A percentile compares a stretch with the other conserved stretches of the same genome.
phyloP scores from a whole-genome alignment of 2,329 filamentous ascomycete genomes.

The Seiridium cupressi region DNA sequence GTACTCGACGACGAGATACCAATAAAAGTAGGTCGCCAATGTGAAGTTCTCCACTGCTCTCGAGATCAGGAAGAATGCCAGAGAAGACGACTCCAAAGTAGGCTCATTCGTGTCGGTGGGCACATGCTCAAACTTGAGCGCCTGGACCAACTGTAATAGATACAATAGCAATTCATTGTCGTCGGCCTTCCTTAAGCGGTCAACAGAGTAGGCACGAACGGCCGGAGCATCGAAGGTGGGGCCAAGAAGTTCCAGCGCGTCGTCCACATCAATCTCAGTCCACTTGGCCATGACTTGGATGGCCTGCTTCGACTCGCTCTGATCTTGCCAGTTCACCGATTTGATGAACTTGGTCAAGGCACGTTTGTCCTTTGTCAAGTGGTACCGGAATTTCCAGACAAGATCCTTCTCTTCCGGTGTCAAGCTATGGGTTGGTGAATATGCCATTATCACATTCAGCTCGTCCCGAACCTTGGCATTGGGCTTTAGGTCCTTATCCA shows the following conservation, averaged over 20 bases:
- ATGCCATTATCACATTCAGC: constrained; percentile 85
- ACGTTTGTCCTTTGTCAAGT: constrained; percentile 86
- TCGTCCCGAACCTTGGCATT: constrained; percentile 96
- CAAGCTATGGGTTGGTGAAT: constrained; percentile 86
- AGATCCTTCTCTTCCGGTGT: constrained; percentile 91
- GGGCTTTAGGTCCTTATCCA: constrained; percentile 93
- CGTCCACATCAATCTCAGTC: constrained; percentile 96
- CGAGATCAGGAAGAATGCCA: constrained; percentile 85
- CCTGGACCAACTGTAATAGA: constrained; percentile 90
- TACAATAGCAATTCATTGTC: constrained; percentile 91
- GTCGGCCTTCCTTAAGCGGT: constrained; percentile 85
- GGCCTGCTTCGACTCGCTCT: constrained; percentile 81
- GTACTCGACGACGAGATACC: constrained; percentile 98
- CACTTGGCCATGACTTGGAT: constrained; percentile 88
- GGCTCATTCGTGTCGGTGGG: constrained; percentile 60
- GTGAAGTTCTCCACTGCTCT: constrained; percentile 85
- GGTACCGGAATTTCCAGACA: constrained; percentile 96
- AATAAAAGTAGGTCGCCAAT: constrained; percentile 92
- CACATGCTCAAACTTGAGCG: constrained; percentile 88
- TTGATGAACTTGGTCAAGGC: constrained; percentile 97
- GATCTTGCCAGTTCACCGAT: constrained; percentile 91
- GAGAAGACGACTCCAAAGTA: constrained; percentile 68
- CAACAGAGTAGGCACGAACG: constrained; percentile 90
- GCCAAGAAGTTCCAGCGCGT: constrained; percentile 89
- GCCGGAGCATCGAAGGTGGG: constrained; percentile 87